These are phyloP conservation scores for Neospora caninum DNA, from an alignment of 169 alveolate genomes.

Conservation along the genomic window DNA sequence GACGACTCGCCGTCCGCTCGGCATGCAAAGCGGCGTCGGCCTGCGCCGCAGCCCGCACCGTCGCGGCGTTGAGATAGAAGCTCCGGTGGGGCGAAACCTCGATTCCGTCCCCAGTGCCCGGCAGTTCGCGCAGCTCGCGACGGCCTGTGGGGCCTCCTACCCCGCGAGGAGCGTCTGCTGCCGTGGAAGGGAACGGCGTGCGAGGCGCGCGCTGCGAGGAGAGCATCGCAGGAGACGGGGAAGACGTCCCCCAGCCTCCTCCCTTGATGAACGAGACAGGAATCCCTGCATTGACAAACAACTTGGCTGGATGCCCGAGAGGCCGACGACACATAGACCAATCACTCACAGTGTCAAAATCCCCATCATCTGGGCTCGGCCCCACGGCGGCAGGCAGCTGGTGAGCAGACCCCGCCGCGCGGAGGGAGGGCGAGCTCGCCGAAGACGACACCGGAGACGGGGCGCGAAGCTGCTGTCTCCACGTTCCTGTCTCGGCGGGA, in stretches of 20 bases:
- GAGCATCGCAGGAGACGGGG: background rate
- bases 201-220: background rate
- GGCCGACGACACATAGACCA: background rate
- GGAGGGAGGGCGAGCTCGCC: too few species aligned
- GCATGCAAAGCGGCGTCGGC: background rate
- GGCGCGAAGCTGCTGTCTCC: background rate
- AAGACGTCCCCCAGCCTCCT: background rate
- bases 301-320: background rate
- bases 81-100: background rate
- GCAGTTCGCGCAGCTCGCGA: background rate
- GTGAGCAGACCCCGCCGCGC: too few species aligned
- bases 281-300: constrained; percentile 5
- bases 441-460: background rate
- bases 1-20: background rate
- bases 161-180: too few species aligned
- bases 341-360: background rate
- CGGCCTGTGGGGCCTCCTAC: too few species aligned
- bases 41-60: constrained; percentile 8
- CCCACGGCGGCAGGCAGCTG: too few species aligned
- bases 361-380: background rate
- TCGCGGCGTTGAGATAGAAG: constrained; percentile 9
- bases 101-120: background rate
- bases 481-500: too few species aligned
- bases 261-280: constrained; percentile 15
- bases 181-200: background rate